These are phyloP conservation scores for Lablab purpureus DNA, from an alignment of 306 rosid species.

Conservation along the genomic window DNA sequence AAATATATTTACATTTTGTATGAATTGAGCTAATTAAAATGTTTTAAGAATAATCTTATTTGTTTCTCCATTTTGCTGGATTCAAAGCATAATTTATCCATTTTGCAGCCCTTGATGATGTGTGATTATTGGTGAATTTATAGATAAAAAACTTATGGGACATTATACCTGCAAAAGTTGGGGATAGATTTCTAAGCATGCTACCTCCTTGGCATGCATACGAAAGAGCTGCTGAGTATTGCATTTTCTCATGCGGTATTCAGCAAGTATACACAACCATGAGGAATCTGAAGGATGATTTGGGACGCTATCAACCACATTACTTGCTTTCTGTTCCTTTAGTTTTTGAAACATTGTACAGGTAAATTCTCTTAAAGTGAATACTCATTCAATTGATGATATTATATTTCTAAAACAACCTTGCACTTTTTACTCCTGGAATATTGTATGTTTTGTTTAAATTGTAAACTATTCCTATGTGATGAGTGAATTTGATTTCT, in stretches of 20 bases:
- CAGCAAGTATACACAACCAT: conserved; percentile 88
- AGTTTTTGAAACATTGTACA: conserved; percentile 91
- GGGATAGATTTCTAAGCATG: conserved; percentile 95
- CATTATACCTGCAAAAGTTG: conserved; percentile 76
- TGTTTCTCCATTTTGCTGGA: too few relatives aligned
- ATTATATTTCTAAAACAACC: not conserved
- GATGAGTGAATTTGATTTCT: conserved; percentile 1
- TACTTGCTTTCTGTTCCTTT: conserved; percentile 88
- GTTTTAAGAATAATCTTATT: too few relatives aligned
- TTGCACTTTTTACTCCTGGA: not conserved
- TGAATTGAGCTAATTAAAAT: too few relatives aligned
- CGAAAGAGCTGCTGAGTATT: conserved; percentile 92
- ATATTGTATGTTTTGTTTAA: not conserved
- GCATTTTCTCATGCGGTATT: conserved; percentile 71
- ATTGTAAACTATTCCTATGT: not conserved
- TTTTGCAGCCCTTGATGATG: too few relatives aligned
- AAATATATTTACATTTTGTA: too few relatives aligned
- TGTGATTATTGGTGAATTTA: conserved; percentile 42
- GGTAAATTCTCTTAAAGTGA: conserved; percentile 54
- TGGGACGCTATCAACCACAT: conserved; percentile 77
- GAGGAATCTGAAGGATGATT: conserved; percentile 89
- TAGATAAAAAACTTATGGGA: conserved; percentile 82
- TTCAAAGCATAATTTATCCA: too few relatives aligned
- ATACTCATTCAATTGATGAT: conserved; percentile 30
- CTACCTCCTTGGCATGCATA: conserved; percentile 99